A percentile compares a stretch with the other conserved stretches of the same genome.
These are phyloP conservation scores for Clitoria ternatea DNA, from an alignment of 306 rosid species.

Conservation along the genomic window DNA sequence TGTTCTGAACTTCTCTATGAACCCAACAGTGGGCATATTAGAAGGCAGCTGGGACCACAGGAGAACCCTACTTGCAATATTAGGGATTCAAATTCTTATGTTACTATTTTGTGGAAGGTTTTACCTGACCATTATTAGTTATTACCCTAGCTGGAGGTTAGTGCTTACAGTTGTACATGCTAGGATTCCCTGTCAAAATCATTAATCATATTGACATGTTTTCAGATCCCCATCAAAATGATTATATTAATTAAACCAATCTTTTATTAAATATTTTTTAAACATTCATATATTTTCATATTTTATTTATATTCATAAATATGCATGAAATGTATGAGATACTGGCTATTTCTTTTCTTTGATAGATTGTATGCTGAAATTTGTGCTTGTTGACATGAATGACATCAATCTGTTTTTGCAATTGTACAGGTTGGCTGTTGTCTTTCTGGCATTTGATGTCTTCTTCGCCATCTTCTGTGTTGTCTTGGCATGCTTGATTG, in stretches of 20 bases:
- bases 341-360: not conserved
- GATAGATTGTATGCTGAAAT: not conserved
- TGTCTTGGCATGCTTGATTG: slow-evolving; percentile 96
- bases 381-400: slow-evolving; percentile 6
- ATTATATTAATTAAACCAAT: not conserved
- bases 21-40: not conserved
- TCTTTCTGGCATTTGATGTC: slow-evolving; percentile 95
- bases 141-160: not conserved
- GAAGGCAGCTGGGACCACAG: not conserved
- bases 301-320: not conserved
- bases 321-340: not conserved
- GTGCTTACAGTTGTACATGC: not conserved
- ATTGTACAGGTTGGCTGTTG: slow-evolving; percentile 84
- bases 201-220: not conserved
- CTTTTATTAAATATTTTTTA: not conserved
- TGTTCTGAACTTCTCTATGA: not conserved
- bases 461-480: slow-evolving; percentile 96
- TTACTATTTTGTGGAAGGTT: not conserved
- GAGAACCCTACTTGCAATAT: not conserved
- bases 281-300: not conserved
- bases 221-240: not conserved
- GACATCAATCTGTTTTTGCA: slow-evolving; percentile 27
- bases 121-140: not conserved
- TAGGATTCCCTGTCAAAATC: too few relatives aligned
- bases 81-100: not conserved